Conservation (phyloP, 805 yeast species). For the Candida xiaguanensis region DNA sequence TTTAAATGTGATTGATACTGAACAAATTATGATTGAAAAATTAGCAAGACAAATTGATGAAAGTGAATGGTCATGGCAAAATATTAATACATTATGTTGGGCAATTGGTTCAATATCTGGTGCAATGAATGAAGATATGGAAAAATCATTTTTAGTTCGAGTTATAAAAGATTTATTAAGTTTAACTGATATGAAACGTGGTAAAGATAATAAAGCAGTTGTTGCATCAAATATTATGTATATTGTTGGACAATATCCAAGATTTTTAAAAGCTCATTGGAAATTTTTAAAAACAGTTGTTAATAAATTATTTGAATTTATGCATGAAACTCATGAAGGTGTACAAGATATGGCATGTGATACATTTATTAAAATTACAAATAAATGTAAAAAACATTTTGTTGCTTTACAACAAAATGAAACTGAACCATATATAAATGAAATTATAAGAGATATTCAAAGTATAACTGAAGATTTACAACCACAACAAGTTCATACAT, state of each 20-base stretch:
- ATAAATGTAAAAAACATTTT: constrained; percentile 93
- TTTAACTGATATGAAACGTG: constrained; percentile 92
- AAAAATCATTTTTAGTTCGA: constrained; percentile 86
- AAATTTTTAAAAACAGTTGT: constrained; percentile 94
- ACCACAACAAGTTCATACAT: constrained; percentile 97
- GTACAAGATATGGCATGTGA: constrained; percentile 99
- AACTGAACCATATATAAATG: constrained; percentile 85
- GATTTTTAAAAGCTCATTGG: constrained; percentile 98
- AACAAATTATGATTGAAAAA: constrained; percentile 88
- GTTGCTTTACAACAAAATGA: constrained; percentile 85
- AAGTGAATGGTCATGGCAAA: constrained; percentile 98
- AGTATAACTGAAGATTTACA: constrained; percentile 85
- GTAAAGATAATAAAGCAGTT: constrained; percentile 97
- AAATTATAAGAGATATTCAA: constrained; percentile 80
- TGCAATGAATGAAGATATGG: constrained; percentile 97
- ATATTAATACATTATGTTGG: constrained; percentile 96
- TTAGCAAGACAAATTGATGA: constrained; percentile 92
- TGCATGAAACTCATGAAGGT: constrained; percentile 99
- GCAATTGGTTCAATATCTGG: constrained; percentile 99
- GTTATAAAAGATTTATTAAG: constrained; percentile 91
- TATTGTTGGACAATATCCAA: constrained; percentile 98
- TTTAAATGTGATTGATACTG: constrained; percentile 90
- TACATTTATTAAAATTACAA: constrained; percentile 93
- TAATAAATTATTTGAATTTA: constrained; percentile 91
- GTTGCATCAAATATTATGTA: constrained; percentile 99